Base-by-base conservation (phyloP, 495 filamentous ascomycete genomes). In the Jackrogersella minutella region DNA sequence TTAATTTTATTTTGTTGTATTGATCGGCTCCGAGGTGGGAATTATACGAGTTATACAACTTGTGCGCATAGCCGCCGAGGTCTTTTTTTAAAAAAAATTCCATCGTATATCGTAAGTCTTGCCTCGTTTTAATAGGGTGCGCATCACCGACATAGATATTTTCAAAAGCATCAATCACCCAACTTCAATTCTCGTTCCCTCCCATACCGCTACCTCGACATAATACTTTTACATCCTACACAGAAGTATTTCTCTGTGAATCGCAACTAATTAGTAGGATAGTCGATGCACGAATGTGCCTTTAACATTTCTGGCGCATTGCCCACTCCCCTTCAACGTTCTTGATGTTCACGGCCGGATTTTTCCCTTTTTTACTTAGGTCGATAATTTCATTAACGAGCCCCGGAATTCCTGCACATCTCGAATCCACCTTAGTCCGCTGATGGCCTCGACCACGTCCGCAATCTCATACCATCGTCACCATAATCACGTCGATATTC, bases 401-500 rank as follows among this genome's bases (percentile, higher is more conserved):
- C 28, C 31, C 41, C 51, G 36, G 50, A 39, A 17, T 28, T 53
- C 36, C 39, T 28, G n/a, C 40, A 36, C 34, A 19, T 31, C 41
- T 54, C 19, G 49, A 59, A 58, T 54, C 47, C 52, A 55, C 49
- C 28, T 19, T 36, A 22, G 36, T 22, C 50, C 33, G 58, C 63
- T 52, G 40, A 63, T 66, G 68, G 58, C 63, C 58, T 58, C 58
- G 57, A 63, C 62, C 17, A 59, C 47, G 31, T 59, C 63, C 26
- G 34, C 49, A 26, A 66, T 63, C 40, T 57, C 63, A 10, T 62
- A 57, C 16, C 57, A 57, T 46, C 58, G 33, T 49, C 49, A 57
- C 16, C 57, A 57, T 46, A 51, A 37, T 49, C 49, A 47, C 37
- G 22, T 50, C 16, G 28, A 50, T 34, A 51, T 43, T 14, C 53